phyloP scores from a whole-genome alignment of 345 rosid genomes.

The Lepidium didymum region DNA sequence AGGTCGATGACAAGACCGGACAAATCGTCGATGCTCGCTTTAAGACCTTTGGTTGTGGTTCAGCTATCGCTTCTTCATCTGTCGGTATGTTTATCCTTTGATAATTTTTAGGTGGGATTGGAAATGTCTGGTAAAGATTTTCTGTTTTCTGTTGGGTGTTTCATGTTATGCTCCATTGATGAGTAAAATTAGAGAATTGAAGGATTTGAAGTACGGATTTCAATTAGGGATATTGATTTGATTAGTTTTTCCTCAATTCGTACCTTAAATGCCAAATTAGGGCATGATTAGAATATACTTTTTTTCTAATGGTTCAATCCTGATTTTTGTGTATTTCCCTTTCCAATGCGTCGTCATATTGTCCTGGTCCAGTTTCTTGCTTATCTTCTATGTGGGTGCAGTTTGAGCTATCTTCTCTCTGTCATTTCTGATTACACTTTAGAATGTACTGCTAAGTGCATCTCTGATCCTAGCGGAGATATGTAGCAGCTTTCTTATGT shows the following conservation, averaged over 20 bases:
- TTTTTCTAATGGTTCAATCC: background rate
- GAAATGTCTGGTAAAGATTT: background rate
- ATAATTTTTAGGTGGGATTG: background rate
- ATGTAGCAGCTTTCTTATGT: background rate
- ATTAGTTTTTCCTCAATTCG: background rate
- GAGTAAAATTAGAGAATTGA: background rate
- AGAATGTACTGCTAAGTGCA: background rate
- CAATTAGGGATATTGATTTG: background rate
- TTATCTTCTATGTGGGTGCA: background rate
- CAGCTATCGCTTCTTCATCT: constrained; percentile 95
- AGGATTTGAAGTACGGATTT: background rate
- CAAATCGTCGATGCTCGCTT: constrained; percentile 86
- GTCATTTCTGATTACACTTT: background rate
- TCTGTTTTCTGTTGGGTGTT: background rate
- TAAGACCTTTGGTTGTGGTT: constrained; percentile 98
- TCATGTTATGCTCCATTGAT: background rate
- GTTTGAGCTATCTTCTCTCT: background rate
- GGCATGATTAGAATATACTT: background rate
- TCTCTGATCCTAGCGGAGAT: background rate
- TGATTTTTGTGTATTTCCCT: background rate
- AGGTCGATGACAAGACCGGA: constrained; percentile 78
- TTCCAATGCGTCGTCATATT: background rate
- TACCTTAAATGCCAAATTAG: background rate
- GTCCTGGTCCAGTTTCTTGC: background rate
- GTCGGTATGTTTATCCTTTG: constrained; percentile 45